Conservation (phyloP, 2,329 filamentous ascomycete genomes). For the Cladosporium austrohemisphaericum region DNA sequence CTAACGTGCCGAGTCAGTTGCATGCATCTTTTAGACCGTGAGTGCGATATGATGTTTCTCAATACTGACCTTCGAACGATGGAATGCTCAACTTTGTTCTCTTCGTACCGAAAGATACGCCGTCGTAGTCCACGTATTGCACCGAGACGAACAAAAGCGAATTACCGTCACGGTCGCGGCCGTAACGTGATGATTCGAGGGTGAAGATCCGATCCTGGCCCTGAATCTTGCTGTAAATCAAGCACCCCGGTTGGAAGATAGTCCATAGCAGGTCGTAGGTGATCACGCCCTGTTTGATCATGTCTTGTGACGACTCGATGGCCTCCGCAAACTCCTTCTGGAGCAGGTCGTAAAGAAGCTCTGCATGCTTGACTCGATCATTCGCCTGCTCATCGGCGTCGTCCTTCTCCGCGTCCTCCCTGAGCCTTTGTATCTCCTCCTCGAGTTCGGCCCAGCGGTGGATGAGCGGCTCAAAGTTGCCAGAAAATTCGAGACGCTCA, state of each 20-base stretch:
- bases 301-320: conserved; percentile 41
- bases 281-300: conserved; percentile 32
- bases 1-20: no score
- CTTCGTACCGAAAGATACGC: conserved; percentile 36
- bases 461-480: conserved; percentile 61
- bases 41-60: background rate
- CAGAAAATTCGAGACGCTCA: conserved; percentile 57
- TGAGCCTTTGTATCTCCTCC: conserved; percentile 36
- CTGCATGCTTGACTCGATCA: conserved; percentile 34
- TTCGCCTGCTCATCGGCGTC: background rate
- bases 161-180: conserved; percentile 32
- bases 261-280: conserved; percentile 36
- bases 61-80: conserved; percentile 33
- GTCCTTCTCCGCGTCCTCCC: conserved; percentile 8
- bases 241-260: conserved; percentile 30
- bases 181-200: conserved; percentile 29
- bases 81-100: conserved; percentile 29
- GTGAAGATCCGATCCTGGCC: conserved; percentile 37
- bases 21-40: no score
- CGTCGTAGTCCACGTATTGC: conserved; percentile 37
- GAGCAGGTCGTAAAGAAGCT: conserved; percentile 37
- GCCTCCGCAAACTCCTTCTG: conserved; percentile 40
- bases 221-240: conserved; percentile 37
- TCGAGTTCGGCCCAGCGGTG: conserved; percentile 57
- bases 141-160: conserved; percentile 37